phyloP scores from a whole-genome alignment of 2,329 filamentous ascomycete species.

The Lachnellula arida region DNA sequence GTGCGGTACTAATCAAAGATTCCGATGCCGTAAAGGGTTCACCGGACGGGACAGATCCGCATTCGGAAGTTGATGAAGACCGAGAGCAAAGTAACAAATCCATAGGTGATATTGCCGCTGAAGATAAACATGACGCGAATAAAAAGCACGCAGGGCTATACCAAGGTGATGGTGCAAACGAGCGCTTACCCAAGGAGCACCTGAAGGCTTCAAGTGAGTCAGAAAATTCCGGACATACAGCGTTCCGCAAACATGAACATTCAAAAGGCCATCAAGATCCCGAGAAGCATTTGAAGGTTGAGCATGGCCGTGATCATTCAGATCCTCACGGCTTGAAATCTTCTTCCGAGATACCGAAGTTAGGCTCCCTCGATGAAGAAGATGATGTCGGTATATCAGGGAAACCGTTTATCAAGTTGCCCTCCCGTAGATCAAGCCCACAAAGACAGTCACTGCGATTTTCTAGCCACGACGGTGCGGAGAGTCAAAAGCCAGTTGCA shows the following conservation, averaged over 20 bases:
- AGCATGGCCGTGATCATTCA: not conserved
- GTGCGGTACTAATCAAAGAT: too few species aligned
- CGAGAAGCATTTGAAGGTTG: slow-evolving; percentile 1
- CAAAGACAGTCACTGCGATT: not conserved
- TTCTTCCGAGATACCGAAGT: not conserved
- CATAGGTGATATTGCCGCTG: not conserved
- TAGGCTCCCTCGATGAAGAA: not conserved
- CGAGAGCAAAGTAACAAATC: not conserved
- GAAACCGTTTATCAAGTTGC: slow-evolving; percentile 43
- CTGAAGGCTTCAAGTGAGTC: not conserved
- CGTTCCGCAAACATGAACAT: not conserved
- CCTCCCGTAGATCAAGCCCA: slow-evolving; percentile 21
- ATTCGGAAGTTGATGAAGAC: not conserved
- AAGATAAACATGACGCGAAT: not conserved
- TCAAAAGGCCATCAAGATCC: slow-evolving; percentile 3
- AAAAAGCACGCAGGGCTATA: not conserved
- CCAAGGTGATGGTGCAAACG: slow-evolving; percentile 10
- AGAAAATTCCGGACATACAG: not conserved
- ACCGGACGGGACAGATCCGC: too few species aligned
- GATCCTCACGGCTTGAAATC: not conserved
- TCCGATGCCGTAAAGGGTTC: too few species aligned
- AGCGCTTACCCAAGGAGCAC: not conserved
- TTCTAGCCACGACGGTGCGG: slow-evolving; percentile 2
- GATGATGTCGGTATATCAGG: slow-evolving; percentile 39
- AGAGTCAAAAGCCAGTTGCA: not conserved